Conservation (phyloP, 306 rosid genomes). For the Citrullus colocynthis region DNA sequence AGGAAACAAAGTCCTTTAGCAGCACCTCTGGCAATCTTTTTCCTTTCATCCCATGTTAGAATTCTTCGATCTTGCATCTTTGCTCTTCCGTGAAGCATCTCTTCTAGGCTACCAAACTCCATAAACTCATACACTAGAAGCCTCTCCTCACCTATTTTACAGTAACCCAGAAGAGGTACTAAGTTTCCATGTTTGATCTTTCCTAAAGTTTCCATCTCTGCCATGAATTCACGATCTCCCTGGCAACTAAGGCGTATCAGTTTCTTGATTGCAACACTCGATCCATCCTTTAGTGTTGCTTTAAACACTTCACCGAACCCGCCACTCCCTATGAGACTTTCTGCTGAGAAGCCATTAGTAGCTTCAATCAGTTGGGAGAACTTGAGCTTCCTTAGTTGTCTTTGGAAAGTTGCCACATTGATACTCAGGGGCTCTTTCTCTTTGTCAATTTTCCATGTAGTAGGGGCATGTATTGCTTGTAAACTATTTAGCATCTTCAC, state of each 20-base stretch:
- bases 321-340: constrained; percentile 82
- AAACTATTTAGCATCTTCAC: constrained; percentile 82
- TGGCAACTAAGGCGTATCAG: constrained; percentile 83
- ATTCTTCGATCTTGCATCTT: constrained; percentile 40
- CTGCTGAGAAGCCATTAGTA: constrained; percentile 96
- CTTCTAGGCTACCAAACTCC: constrained; percentile 96
- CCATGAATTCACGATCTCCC: constrained; percentile 95
- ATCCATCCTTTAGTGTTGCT: constrained; percentile 82
- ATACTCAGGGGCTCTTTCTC: constrained; percentile 92
- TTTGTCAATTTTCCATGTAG: constrained; percentile 94
- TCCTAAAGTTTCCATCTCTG: constrained; percentile 97
- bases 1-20: constrained; percentile 91
- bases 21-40: constrained; percentile 89
- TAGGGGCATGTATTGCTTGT: constrained; percentile 85
- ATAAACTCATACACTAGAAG: constrained; percentile 89
- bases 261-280: constrained; percentile 93
- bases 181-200: constrained; percentile 85
- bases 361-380: constrained; percentile 95
- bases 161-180: constrained; percentile 80
- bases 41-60: constrained; percentile 85
- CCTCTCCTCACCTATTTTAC: constrained; percentile 93
- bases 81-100: constrained; percentile 81
- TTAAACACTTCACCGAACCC: constrained; percentile 98
- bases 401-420: constrained; percentile 91
- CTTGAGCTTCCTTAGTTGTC: constrained; percentile 89